Percentiles rank a stretch among this genome's conserved stretches.
Conservation (phyloP, 1,284 basidiomycete species). For the Ganoderma sinense region DNA sequence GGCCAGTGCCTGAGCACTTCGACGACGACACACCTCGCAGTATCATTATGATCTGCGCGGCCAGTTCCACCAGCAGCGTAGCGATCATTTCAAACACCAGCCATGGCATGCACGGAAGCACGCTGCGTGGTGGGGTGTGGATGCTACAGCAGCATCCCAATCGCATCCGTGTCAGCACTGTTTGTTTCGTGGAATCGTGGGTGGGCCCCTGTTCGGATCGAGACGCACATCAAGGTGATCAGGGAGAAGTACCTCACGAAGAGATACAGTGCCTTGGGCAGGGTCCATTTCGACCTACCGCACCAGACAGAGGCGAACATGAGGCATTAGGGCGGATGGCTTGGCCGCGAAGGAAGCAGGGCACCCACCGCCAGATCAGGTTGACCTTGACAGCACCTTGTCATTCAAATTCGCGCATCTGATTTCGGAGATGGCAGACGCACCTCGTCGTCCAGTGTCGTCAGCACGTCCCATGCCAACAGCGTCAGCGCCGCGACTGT, state of each 20-base stretch:
- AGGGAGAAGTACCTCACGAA: conserved; percentile 39
- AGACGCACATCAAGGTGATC: conserved; percentile 36
- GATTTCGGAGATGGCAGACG: conserved; percentile 7
- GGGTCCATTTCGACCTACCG: conserved; percentile 36
- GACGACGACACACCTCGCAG: conserved; percentile 37
- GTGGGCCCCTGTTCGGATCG: neutral
- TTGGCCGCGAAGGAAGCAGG: neutral
- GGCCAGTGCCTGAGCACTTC: neutral
- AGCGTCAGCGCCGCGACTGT: conserved; percentile 50
- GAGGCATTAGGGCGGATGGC: neutral
- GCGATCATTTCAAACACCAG: conserved; percentile 42
- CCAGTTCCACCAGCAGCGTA: conserved; percentile 39
- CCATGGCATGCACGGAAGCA: conserved; percentile 38
- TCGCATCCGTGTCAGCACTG: neutral
- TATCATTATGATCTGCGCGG: conserved; percentile 42
- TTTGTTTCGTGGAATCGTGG: neutral
- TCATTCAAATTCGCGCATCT: conserved; percentile 6
- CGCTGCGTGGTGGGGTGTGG: conserved; percentile 24
- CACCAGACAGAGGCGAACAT: neutral
- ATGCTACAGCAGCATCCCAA: conserved; percentile 22
- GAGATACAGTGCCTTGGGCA: conserved; percentile 37
- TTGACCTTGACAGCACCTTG: conserved; percentile 18
- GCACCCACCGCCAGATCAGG: conserved; percentile 35
- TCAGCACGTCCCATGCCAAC: conserved; percentile 49
- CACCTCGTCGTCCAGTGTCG: conserved; percentile 51